phyloP scores from a whole-genome alignment of 306 rosid genomes.

The Pachyrhizus erosus region DNA sequence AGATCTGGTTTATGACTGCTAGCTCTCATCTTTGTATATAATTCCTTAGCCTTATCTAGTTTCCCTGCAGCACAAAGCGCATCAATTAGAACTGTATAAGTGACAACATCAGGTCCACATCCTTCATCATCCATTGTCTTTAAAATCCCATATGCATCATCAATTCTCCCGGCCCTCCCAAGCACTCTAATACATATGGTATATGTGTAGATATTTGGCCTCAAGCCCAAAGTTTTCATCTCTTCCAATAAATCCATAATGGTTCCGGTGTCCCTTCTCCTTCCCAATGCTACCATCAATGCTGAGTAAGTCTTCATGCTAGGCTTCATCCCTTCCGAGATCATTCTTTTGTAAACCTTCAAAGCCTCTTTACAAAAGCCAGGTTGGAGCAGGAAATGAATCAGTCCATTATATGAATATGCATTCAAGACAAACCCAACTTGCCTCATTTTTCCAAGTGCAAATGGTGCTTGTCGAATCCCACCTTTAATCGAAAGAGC shows the following conservation, averaged over 20 bases:
- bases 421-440: slow-evolving; percentile 85
- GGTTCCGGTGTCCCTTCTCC: slow-evolving; percentile 76
- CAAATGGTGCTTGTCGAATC: slow-evolving; percentile 66
- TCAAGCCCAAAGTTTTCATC: slow-evolving; percentile 84
- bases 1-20: slow-evolving; percentile 82
- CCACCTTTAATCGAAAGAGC: slow-evolving; percentile 81
- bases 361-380: slow-evolving; percentile 74
- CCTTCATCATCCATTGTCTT: slow-evolving; percentile 89
- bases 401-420: slow-evolving; percentile 90
- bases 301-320: slow-evolving; percentile 96
- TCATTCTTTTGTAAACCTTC: slow-evolving; percentile 74
- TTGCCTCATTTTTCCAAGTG: slow-evolving; percentile 69
- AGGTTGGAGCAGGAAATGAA: slow-evolving; percentile 74
- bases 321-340: slow-evolving; percentile 78
- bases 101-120: slow-evolving; percentile 89
- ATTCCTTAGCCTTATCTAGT: slow-evolving; percentile 71
- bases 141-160: slow-evolving; percentile 73
- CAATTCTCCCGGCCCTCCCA: slow-evolving; percentile 84
- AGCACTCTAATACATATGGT: slow-evolving; percentile 93
- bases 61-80: slow-evolving; percentile 83
- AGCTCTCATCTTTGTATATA: slow-evolving; percentile 72
- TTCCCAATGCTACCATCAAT: slow-evolving; percentile 87
- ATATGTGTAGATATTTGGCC: slow-evolving; percentile 89
- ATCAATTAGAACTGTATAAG: slow-evolving; percentile 90
- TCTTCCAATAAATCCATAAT: slow-evolving; percentile 78